These are phyloP conservation scores for Camptophora hylomeconis DNA, from an alignment of 2,329 filamentous ascomycete species.

Conservation along the genomic window DNA sequence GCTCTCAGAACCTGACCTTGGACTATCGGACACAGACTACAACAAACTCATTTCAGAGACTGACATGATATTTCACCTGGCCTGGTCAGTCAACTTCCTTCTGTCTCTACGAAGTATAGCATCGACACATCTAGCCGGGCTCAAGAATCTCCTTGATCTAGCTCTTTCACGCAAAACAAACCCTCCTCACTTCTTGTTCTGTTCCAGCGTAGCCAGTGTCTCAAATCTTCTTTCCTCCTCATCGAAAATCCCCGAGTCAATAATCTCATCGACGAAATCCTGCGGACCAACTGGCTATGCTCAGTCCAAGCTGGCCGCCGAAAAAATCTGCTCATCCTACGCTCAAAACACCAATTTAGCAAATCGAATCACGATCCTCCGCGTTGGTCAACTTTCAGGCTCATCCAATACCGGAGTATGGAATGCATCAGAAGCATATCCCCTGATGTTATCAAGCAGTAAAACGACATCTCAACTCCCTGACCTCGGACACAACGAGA, in stretches of 20 bases:
- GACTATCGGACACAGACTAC: conserved; percentile 32
- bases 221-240: conserved; percentile 5
- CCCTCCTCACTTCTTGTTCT: conserved; percentile 33
- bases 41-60: conserved; percentile 27
- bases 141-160: conserved; percentile 37
- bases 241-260: conserved; percentile 10
- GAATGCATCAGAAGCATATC: conserved; percentile 40
- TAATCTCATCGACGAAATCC: conserved; percentile 4
- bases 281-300: conserved; percentile 41
- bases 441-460: conserved; percentile 35
- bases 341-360: conserved; percentile 18
- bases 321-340: conserved; percentile 31
- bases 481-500: conserved; percentile 28
- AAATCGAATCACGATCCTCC: conserved; percentile 29
- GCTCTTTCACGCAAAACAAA: conserved; percentile 21
- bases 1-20: conserved; percentile 36
- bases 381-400: conserved; percentile 40
- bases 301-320: conserved; percentile 46
- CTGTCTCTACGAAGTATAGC: conserved; percentile 43
- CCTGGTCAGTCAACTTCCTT: conserved; percentile 54
- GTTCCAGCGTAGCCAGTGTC: conserved; percentile 38
- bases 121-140: conserved; percentile 37
- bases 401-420: conserved; percentile 36
- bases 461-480: conserved; percentile 33
- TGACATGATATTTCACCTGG: conserved; percentile 47